Evolutionary conservation across 1,284 basidiomycete genomes (phyloP).

Genomic region (Boletus hoseneyae): DNA sequence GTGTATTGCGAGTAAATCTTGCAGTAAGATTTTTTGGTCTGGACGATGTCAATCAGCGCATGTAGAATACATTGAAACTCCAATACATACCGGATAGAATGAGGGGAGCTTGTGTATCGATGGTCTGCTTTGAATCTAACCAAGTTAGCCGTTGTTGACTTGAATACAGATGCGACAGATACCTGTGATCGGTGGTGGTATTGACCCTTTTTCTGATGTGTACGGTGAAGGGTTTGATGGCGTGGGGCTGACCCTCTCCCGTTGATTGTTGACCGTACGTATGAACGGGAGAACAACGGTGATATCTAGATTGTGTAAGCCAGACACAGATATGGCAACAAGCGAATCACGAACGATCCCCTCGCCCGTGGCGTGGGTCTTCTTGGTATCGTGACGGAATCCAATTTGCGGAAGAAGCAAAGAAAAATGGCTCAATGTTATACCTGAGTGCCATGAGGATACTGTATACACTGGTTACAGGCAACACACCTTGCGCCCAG

Average conservation of each 20-base stretch:
- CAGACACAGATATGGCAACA: neutral
- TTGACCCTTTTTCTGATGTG: neutral
- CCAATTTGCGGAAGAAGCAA: slow-evolving; percentile 53
- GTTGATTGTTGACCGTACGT: slow-evolving; percentile 32
- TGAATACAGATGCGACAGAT: slow-evolving; percentile 1
- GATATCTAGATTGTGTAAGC: slow-evolving; percentile 37
- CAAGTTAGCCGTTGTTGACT: neutral
- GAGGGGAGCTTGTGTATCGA: slow-evolving; percentile 52
- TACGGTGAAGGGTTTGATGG: slow-evolving; percentile 2
- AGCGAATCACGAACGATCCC: slow-evolving; percentile 43
- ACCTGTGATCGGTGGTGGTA: slow-evolving; percentile 21
- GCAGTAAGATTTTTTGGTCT: slow-evolving; percentile 29
- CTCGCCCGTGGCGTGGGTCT: slow-evolving; percentile 30
- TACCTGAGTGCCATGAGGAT: slow-evolving; percentile 21
- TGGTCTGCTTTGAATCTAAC: slow-evolving; percentile 35
- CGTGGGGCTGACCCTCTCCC: slow-evolving; percentile 5
- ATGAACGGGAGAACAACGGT: slow-evolving; percentile 49
- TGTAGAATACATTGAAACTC: neutral
- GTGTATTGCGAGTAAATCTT: slow-evolving; percentile 40
- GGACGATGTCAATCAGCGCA: neutral
- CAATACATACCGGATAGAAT: slow-evolving; percentile 27
- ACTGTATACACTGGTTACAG: neutral
- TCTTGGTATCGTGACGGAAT: slow-evolving; percentile 56
- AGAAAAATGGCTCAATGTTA: slow-evolving; percentile 53
- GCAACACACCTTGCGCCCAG: slow-evolving; percentile 43